Base-by-base conservation (phyloP, 306 rosid species). In the Herpetospermum pedunculosum region DNA sequence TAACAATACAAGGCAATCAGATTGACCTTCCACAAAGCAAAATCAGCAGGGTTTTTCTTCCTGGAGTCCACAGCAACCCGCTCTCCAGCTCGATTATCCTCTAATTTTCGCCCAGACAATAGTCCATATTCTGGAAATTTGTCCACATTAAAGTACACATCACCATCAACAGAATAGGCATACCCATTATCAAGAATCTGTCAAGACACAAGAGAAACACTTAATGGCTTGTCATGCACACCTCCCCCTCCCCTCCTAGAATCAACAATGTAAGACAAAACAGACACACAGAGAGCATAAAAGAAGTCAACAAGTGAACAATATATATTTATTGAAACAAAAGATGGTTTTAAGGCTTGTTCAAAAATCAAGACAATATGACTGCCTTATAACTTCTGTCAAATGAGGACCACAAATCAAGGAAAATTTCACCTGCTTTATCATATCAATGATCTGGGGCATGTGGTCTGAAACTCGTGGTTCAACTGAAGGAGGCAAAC, bases 1-100 rank as follows among this genome's bases (percentile, higher is more conserved):
- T 32, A 30, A n/a, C 32, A 72, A 21, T 35, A 72, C 13, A 48
- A 32, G 30, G 26, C 2, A 52, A 34, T 30, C 38, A 75, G 37
- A 81, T 38, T 30, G 81, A 88, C 97, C 97, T 94, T 91, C 97
- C 99, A 94, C 58, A 94, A 85, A 77, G 99, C 95, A 89, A 94
- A 94, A 83, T 94, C 99, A 79, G 97, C 99, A 71, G 97, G 97
- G 78, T 91, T 79, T 85, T 82, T 85, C 91, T 94, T 91, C 86
- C 97, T 94, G 23, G 86, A 79, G 82, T 94, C 99, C 77, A 94
- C 84, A 83, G 88, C 89, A 74, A 94, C 95, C 81, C 99, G 86
- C 87, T 94, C 95, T 77, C 97, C 99, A 63, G 99, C 97, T 79
- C 97, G 90, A 77, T 94, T 94, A 80, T 91, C 99, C 80, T 91